Conservation (phyloP, 139 green algal species). For the Coelastrella sp. region DNA sequence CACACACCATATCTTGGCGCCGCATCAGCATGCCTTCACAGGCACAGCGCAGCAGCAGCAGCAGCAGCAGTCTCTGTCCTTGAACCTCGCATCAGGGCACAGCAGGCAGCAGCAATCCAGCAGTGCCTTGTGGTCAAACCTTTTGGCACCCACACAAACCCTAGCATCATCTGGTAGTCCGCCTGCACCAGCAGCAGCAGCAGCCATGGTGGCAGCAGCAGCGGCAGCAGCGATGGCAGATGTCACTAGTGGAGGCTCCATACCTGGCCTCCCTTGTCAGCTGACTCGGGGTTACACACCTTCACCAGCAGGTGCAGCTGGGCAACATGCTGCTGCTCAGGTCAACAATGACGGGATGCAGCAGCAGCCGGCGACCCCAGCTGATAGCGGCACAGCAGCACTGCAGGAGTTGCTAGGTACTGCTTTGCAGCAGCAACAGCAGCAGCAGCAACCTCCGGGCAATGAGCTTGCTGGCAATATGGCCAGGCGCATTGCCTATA, state of each 20-base stretch:
- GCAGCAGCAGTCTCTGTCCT: neutral
- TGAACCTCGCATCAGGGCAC: neutral
- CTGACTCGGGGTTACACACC: neutral
- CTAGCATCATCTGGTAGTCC: neutral
- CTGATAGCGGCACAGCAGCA: constrained; percentile 28
- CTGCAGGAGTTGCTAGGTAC: constrained; percentile 14
- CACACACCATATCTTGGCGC: neutral
- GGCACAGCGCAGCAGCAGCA: neutral
- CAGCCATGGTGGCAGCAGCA: constrained; percentile 3
- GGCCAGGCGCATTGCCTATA: constrained; percentile 55
- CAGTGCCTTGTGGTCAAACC: no score
- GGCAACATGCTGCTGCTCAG: neutral
- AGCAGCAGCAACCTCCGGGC: neutral
- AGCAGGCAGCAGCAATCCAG: neutral
- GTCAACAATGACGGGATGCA: constrained; percentile 1
- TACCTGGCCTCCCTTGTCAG: neutral
- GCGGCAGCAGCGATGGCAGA: no score
- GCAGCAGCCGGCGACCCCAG: neutral
- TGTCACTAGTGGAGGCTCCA: neutral
- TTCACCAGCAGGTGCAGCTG: constrained; percentile 1
- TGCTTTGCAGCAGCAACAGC: no score
- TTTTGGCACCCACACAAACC: no score
- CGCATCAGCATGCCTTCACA: neutral
- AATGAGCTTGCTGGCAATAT: constrained; percentile 56
- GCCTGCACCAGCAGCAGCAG: constrained; percentile 8